Evolutionary conservation across 345 rosid species (phyloP).

Genomic region (Clarkia xantiana): DNA sequence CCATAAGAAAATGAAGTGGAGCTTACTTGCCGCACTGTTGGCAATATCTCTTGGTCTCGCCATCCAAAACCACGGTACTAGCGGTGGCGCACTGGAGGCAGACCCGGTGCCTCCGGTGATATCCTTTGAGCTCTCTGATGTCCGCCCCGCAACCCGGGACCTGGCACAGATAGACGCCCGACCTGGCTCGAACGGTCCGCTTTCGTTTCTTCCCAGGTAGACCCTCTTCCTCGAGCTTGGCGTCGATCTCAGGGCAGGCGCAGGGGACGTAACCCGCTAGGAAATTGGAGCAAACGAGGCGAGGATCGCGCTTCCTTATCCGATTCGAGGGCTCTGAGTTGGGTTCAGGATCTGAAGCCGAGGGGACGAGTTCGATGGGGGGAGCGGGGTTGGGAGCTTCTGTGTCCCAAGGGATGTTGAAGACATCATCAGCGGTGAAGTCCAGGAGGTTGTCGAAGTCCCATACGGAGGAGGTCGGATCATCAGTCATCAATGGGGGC

Average conservation of each 20-base stretch:
- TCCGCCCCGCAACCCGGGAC: conserved; percentile 72
- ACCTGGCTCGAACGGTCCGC: conserved; percentile 26
- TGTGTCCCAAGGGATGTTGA: conserved; percentile 32
- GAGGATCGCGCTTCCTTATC: conserved; percentile 86
- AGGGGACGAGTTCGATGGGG: conserved; percentile 11
- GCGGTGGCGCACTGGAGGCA: conserved; percentile 80
- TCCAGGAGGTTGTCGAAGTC: conserved; percentile 81
- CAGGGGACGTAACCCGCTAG: conserved; percentile 75
- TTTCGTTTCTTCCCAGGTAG: conserved; percentile 50
- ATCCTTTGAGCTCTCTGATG: conserved; percentile 86
- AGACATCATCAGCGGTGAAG: conserved; percentile 48
- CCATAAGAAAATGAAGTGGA: not conserved
- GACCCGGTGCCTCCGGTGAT: conserved; percentile 76
- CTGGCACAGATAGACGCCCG: conserved; percentile 44
- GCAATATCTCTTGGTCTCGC: conserved; percentile 76
- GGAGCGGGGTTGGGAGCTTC: not conserved
- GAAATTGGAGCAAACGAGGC: conserved; percentile 70
- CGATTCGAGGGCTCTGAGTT: conserved; percentile 17
- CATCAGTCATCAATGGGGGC: conserved; percentile 20
- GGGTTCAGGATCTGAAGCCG: conserved; percentile 15
- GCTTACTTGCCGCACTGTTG: conserved; percentile 98
- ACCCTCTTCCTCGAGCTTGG: conserved; percentile 27
- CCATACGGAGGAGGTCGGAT: conserved; percentile 40
- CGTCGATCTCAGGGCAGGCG: conserved; percentile 88
- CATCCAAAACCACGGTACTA: conserved; percentile 39